Evolutionary conservation across 192 early-diverging fungal genomes (phyloP), one percentile per base, ranked within the genome.

Genomic region (Podila minutissima): DNA sequence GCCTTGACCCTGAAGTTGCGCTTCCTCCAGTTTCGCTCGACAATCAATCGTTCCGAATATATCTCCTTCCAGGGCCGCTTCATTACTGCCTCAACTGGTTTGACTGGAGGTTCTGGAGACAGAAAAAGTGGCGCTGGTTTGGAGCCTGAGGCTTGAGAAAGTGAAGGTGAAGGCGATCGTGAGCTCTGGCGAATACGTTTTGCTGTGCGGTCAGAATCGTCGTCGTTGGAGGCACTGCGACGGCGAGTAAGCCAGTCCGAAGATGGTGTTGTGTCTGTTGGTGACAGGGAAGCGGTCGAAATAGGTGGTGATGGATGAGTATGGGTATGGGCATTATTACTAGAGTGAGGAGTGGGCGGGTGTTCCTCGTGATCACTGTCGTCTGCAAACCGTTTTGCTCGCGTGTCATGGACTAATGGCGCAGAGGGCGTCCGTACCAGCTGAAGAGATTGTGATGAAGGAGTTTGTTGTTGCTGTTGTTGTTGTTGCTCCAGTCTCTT

Each of bases 21-120:
- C 66, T 91, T 91, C 64, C 97, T 86, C 98, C 98, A 99, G 86
- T 98, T 97, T 31, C 96, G 92, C 74, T 94, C 97, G 6, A 99
- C 92, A 13, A 94, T 87, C 38, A 95, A 85, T 17, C 98, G 92
- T 75, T 98, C 97, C 8, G 95, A 91, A 82, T 97, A 99, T 32
- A 99, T 93, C 58, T 92, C 91, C 85, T 99, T 99, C 97, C 97
- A 99, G 3, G 93, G 92, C 8, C 95, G 91, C 22, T 89, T 89
- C 11, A 74, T 67, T 19, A 61, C 55, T 28, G 41, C 46, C 31
- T 67, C 66, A 8, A 33, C 38, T 4, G 85, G 71, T n/a, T 68
- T 71, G 28, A 82, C 69, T 33, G 68, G 69, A 2, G 72, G 74
- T 61, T 75, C 70, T 9, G 74, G 77, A 7, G 77, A 81, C 37